Evolutionary conservation across 306 rosid genomes (phyloP).

Genomic region (Quercus ilex): DNA sequence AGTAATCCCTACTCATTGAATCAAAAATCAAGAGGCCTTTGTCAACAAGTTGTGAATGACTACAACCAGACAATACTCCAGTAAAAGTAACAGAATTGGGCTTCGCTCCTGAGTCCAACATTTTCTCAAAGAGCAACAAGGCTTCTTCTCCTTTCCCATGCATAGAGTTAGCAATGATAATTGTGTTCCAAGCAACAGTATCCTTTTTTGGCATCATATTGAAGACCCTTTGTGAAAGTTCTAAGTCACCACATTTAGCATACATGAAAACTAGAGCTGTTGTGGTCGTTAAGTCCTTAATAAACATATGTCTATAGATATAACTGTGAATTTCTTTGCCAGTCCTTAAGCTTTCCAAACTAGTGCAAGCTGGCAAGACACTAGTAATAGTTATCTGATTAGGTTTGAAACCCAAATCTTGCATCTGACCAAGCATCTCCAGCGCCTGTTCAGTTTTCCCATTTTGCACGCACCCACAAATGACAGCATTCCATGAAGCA

Average conservation of each 20-base stretch:
- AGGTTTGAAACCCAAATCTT: slow-evolving; percentile 46
- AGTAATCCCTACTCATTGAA: slow-evolving; percentile 49
- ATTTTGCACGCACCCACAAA: slow-evolving; percentile 49
- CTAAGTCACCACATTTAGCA: slow-evolving; percentile 58
- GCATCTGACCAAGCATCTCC: slow-evolving; percentile 52
- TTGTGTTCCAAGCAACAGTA: slow-evolving; percentile 56
- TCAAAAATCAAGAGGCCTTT: slow-evolving; percentile 38
- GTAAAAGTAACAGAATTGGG: slow-evolving; percentile 52
- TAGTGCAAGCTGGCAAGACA: slow-evolving; percentile 51
- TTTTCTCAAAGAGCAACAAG: slow-evolving; percentile 36
- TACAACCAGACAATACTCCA: slow-evolving; percentile 56
- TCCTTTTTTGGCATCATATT: slow-evolving; percentile 38
- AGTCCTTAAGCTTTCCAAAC: slow-evolving; percentile 44
- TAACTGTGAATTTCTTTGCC: slow-evolving; percentile 56
- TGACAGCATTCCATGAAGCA: slow-evolving; percentile 57
- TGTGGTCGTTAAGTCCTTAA: slow-evolving; percentile 34
- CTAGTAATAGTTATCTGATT: slow-evolving; percentile 45
- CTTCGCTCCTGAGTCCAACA: slow-evolving; percentile 35
- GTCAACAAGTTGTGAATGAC: slow-evolving; percentile 52
- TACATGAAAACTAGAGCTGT: slow-evolving; percentile 46
- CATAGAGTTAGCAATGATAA: slow-evolving; percentile 54
- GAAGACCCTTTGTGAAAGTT: slow-evolving; percentile 36
- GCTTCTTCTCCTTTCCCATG: slow-evolving; percentile 56
- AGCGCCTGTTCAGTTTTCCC: slow-evolving; percentile 37
- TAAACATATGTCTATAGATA: slow-evolving; percentile 37